These are phyloP conservation scores for Prunus armeniaca DNA, from an alignment of 306 rosid genomes.

Conservation along the genomic window DNA sequence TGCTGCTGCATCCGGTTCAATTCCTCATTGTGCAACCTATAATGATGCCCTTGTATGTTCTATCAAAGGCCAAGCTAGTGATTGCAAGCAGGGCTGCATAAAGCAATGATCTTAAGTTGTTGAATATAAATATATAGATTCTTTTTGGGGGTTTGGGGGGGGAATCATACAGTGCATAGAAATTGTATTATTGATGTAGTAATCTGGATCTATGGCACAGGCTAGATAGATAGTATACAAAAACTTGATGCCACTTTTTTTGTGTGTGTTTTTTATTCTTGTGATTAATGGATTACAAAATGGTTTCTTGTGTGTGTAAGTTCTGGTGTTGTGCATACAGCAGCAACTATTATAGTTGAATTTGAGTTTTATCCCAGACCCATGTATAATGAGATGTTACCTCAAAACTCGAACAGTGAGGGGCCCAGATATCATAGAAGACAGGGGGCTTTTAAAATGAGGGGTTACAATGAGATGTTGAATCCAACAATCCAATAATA, in stretches of 20 bases:
- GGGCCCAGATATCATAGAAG: no score
- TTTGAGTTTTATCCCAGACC: background rate
- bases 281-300: background rate
- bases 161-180: conserved; percentile 29
- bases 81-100: conserved; percentile 40
- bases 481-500: no score
- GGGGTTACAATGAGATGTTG: no score
- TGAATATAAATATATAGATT: background rate
- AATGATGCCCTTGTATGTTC: conserved; percentile 16
- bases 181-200: conserved; percentile 48
- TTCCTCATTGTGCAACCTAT: conserved; percentile 24
- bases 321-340: background rate
- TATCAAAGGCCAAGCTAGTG: conserved; percentile 24
- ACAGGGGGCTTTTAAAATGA: no score
- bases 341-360: background rate
- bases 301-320: background rate
- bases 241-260: conserved; percentile 23
- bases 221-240: conserved; percentile 10
- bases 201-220: conserved; percentile 36
- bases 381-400: no score
- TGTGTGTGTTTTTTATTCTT: conserved; percentile 16
- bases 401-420: no score
- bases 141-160: background rate
- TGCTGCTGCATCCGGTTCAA: conserved; percentile 23
- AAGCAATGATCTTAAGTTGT: conserved; percentile 16